Percentiles rank a stretch among this genome's conserved stretches.
These are phyloP conservation scores for Aspergillus felis DNA, from an alignment of 2,329 filamentous ascomycete species.

Conservation along the genomic window DNA sequence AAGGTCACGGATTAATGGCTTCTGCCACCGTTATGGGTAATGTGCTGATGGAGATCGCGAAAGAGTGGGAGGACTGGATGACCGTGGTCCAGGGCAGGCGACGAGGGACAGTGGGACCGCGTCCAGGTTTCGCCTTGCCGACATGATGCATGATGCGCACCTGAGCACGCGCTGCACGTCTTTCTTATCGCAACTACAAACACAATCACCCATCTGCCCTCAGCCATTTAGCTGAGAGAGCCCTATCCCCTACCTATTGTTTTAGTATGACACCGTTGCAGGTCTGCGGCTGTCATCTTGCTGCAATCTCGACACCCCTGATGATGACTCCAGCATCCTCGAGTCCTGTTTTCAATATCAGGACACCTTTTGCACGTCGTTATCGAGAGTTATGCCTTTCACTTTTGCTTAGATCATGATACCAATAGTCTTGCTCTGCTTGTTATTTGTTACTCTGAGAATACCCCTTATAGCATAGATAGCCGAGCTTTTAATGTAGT, in stretches of 20 bases:
- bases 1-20: slow-evolving; percentile 95
- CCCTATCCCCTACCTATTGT: neutral
- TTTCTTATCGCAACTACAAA: neutral
- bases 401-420: slow-evolving; percentile 14
- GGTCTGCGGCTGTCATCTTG: slow-evolving; percentile 13
- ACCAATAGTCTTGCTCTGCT: slow-evolving; percentile 9
- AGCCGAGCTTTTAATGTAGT: slow-evolving; percentile 16
- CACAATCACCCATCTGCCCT: neutral
- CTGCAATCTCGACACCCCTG: neutral
- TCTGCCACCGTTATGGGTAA: slow-evolving; percentile 88
- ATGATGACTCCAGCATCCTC: neutral
- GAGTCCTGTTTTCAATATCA: neutral
- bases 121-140: slow-evolving; percentile 16
- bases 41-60: slow-evolving; percentile 89
- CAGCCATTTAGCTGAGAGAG: neutral
- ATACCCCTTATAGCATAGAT: slow-evolving; percentile 21
- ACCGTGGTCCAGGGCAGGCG: slow-evolving; percentile 50
- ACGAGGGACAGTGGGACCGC: slow-evolving; percentile 26
- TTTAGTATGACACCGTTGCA: slow-evolving; percentile 11
- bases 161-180: neutral
- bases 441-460: slow-evolving; percentile 9
- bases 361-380: slow-evolving; percentile 1
- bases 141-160: slow-evolving; percentile 4
- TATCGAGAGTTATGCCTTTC: slow-evolving; percentile 6
- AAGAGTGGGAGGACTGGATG: slow-evolving; percentile 89